Percentiles rank a stretch among this genome's conserved stretches.
These are phyloP conservation scores for Leptodermis oblonga DNA, from an alignment of 257 asterid genomes.

Conservation along the genomic window DNA sequence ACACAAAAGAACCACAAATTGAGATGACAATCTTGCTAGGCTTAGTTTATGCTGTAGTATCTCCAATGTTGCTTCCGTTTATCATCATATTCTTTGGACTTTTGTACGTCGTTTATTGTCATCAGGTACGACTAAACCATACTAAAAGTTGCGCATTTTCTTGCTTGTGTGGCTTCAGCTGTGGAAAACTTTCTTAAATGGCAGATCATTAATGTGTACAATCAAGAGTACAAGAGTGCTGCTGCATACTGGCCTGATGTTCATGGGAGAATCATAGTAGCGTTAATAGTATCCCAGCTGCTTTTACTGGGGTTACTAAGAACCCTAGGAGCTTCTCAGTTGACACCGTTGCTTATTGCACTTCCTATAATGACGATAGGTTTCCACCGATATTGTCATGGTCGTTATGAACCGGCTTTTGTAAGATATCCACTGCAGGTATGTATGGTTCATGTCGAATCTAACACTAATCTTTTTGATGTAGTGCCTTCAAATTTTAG, in stretches of 20 bases:
- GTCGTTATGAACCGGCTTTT: slow-evolving; percentile 80
- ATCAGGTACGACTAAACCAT: slow-evolving; percentile 67
- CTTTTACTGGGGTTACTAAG: slow-evolving; percentile 67
- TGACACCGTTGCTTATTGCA: slow-evolving; percentile 58
- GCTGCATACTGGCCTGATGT: slow-evolving; percentile 96
- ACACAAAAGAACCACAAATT: slow-evolving; percentile 91
- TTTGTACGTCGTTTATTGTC: slow-evolving; percentile 72
- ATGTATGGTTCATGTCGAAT: not conserved
- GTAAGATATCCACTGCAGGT: slow-evolving; percentile 66
- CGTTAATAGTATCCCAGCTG: slow-evolving; percentile 72
- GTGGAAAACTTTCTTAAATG: slow-evolving; percentile 11
- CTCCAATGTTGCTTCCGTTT: slow-evolving; percentile 82
- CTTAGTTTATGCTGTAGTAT: slow-evolving; percentile 81
- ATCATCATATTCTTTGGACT: slow-evolving; percentile 74
- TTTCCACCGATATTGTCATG: slow-evolving; percentile 68
- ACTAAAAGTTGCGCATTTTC: not conserved
- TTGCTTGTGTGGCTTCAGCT: not conserved
- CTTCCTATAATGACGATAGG: slow-evolving; percentile 64
- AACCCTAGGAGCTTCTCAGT: slow-evolving; percentile 50
- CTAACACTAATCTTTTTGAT: not conserved
- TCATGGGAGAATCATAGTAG: slow-evolving; percentile 68
- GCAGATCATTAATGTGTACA: slow-evolving; percentile 85
- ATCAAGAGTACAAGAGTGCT: slow-evolving; percentile 90
- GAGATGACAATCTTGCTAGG: slow-evolving; percentile 85
- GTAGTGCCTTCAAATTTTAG: too few relatives aligned